phyloP scores from a whole-genome alignment of 805 yeast genomes.

The Candida alai region DNA sequence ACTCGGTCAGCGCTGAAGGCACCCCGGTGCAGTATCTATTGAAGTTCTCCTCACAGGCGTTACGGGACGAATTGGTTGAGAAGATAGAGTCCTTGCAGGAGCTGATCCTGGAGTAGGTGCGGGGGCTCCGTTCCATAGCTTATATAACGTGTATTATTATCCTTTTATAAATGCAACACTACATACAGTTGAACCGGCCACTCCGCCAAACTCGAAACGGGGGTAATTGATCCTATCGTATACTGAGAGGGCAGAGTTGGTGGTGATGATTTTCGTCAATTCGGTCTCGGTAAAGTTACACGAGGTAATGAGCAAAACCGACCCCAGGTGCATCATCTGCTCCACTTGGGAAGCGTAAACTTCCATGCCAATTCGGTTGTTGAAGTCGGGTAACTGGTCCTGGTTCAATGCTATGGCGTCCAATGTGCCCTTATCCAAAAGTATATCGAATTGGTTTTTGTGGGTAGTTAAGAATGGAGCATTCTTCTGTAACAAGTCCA shows the following conservation, averaged over 20 bases:
- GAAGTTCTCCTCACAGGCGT: conserved; percentile 60
- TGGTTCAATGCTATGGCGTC: conserved; percentile 94
- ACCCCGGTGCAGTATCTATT: conserved; percentile 81
- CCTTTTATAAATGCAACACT: conserved; percentile 68
- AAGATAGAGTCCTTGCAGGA: conserved; percentile 36
- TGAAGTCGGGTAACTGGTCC: conserved; percentile 38
- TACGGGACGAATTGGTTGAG: conserved; percentile 56
- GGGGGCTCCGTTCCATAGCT: too few species aligned
- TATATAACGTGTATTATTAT: conserved; percentile 4
- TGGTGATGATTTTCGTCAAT: conserved; percentile 51
- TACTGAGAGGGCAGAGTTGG: conserved; percentile 41
- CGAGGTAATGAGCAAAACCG: conserved; percentile 74
- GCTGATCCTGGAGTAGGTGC: conserved; percentile 3
- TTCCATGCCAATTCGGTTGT: conserved; percentile 46
- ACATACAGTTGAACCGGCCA: conserved; percentile 82
- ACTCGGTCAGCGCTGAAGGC: conserved; percentile 57
- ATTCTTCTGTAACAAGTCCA: conserved; percentile 57
- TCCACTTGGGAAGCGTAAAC: conserved; percentile 61
- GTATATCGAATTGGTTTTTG: conserved; percentile 56
- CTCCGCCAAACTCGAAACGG: conserved; percentile 84
- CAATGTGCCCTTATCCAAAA: conserved; percentile 91
- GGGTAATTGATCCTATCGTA: conserved; percentile 78
- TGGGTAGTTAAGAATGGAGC: conserved; percentile 31
- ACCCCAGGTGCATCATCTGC: conserved; percentile 50
- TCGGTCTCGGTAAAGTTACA: conserved; percentile 91